Base-by-base conservation (phyloP, 108 stramenopile genomes). In the Skeletonema potamos region DNA sequence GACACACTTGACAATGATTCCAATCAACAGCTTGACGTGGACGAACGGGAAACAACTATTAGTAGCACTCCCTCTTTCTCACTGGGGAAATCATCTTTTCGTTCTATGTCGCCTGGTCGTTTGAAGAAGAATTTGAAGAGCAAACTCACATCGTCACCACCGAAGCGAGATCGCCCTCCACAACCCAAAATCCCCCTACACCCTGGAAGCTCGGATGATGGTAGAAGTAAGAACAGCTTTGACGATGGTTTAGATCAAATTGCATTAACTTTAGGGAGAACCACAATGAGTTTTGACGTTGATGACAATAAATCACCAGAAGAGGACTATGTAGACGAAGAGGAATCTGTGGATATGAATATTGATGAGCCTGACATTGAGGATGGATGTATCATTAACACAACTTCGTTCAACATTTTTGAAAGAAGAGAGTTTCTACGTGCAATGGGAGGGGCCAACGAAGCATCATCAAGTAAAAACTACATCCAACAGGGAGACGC, bases 371-470 rank as follows among this genome's bases (percentile, higher is more conserved):
- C 48, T 51, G 58, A 59, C 18, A 59, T 68, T 30, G 79, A 80
- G 15, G 71, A 68, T 33, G 44, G 48, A 27, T 67, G 62, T 59
- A 43, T 54, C 7, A 66, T 72, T 11, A 78, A 78, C 46, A 66
- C 58, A 9, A 26, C 51, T 0, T 63, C 71, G 17, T 72, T 51
- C 24, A 73, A 65, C 55, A 70, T 80, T 24, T 80, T 69, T 30
- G 72, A 80, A 55, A 69, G 66, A 34, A n/a, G 44, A 46, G 65
- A 73, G 44, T 80, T 80, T 33, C 30, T 80, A 2, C 29, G 46
- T 22, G 79, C 79, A 64, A 80, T 80, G 79, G 72, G 79, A n/a
- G 79, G 72, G 18, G n/a, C 54, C 17, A 73, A 69, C 36, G 78
- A 68, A 30, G 79, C 72, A 18, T 69, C 64, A 0, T 62, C 73